Percentiles rank a stretch among this genome's conserved stretches.
Evolutionary conservation across 2,329 filamentous ascomycete species (phyloP).

Genomic region (Phaeophleospora eucalypticola): DNA sequence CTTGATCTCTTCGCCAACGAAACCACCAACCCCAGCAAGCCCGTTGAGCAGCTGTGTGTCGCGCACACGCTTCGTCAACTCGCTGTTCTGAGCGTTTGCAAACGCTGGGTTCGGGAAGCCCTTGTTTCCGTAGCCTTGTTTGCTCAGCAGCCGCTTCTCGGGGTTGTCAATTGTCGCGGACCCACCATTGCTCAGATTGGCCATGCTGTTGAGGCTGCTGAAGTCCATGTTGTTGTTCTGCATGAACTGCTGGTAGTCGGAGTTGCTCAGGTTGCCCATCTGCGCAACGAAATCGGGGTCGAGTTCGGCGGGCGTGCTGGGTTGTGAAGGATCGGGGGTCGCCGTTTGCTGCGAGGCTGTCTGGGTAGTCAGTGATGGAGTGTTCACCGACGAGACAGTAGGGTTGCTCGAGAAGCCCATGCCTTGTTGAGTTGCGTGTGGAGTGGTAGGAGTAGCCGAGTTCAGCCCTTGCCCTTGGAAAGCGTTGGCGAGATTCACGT

Average conservation of each 20-base stretch:
- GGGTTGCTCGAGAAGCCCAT: constrained; percentile 87
- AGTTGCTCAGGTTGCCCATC: constrained; percentile 36
- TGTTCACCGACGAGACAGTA: constrained; percentile 95
- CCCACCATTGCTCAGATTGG: constrained; percentile 53
- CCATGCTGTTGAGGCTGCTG: constrained; percentile 49
- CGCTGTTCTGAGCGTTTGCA: constrained; percentile 60
- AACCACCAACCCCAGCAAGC: constrained; percentile 41
- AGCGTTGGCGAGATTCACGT: constrained; percentile 72
- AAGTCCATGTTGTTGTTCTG: constrained; percentile 37
- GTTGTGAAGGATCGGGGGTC: constrained; percentile 63
- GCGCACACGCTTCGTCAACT: constrained; percentile 63
- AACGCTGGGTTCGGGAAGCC: constrained; percentile 61
- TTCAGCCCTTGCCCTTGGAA: constrained; percentile 68
- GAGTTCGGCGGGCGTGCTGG: constrained; percentile 67
- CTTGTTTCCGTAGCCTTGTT: constrained; percentile 58
- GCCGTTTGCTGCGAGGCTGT: constrained; percentile 58
- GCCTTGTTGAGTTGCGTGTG: constrained; percentile 60
- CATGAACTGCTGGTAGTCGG: constrained; percentile 35
- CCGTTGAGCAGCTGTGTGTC: constrained; percentile 61
- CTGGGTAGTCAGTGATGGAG: constrained; percentile 80
- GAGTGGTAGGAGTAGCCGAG: constrained; percentile 81
- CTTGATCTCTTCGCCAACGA: constrained; percentile 83
- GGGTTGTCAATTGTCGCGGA: constrained; percentile 75
- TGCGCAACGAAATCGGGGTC: constrained; percentile 47
- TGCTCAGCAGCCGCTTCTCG: constrained; percentile 85